These are phyloP conservation scores for Colletotrichum sp. DNA, from an alignment of 2,329 filamentous ascomycete species.

Conservation along the genomic window DNA sequence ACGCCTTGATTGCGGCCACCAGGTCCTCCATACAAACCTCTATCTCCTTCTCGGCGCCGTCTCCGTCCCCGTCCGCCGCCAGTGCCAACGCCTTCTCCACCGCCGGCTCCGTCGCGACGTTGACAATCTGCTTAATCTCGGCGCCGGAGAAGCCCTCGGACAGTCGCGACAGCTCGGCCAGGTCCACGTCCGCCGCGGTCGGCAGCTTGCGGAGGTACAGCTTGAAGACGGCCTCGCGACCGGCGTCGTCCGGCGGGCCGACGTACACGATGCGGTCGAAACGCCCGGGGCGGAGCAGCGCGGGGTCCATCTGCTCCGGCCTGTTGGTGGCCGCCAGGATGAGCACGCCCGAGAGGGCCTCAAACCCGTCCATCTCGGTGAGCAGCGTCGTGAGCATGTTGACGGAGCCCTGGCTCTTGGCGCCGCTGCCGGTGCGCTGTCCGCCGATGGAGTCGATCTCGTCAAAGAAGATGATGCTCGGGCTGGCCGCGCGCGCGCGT, in stretches of 20 bases:
- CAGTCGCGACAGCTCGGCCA: slow-evolving; percentile 63
- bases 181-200: slow-evolving; percentile 67
- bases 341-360: slow-evolving; percentile 80
- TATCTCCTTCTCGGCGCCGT: background rate
- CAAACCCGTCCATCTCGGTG: slow-evolving; percentile 96
- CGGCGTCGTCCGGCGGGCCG: slow-evolving; percentile 75
- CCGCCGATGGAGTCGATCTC: slow-evolving; percentile 88
- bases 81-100: slow-evolving; percentile 39
- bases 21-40: slow-evolving; percentile 47
- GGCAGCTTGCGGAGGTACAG: slow-evolving; percentile 69
- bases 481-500: slow-evolving; percentile 82
- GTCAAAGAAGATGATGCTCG: slow-evolving; percentile 93
- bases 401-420: slow-evolving; percentile 55
- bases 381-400: slow-evolving; percentile 90
- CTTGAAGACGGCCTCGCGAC: slow-evolving; percentile 76
- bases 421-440: slow-evolving; percentile 50
- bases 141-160: slow-evolving; percentile 86
- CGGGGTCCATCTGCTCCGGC: slow-evolving; percentile 84
- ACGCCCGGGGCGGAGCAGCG: slow-evolving; percentile 82
- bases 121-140: slow-evolving; percentile 69
- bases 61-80: slow-evolving; percentile 5
- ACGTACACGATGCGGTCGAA: slow-evolving; percentile 89
- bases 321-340: slow-evolving; percentile 92
- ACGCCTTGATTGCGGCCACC: slow-evolving; percentile 44
- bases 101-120: slow-evolving; percentile 43